These are phyloP conservation scores for Lupinus albus DNA, from an alignment of 306 rosid genomes.

Conservation along the genomic window DNA sequence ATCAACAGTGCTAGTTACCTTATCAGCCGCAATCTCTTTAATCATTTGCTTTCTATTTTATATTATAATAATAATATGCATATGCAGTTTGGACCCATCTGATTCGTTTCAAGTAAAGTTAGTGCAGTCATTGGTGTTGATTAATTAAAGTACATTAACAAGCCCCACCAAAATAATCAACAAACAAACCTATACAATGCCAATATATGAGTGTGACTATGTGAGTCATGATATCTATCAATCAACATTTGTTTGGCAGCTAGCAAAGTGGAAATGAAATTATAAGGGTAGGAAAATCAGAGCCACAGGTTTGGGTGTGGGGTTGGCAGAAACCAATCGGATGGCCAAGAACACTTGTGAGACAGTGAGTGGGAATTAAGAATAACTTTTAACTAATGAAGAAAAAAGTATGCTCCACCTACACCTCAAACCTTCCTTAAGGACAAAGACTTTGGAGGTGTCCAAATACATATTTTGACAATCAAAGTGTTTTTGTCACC, in stretches of 20 bases:
- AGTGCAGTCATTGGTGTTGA: constrained; percentile 4
- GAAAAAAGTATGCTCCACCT: no score
- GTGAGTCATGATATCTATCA: no score
- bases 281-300: constrained; percentile 37
- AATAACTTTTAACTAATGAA: no score
- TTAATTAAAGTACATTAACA: not conserved
- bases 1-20: no score
- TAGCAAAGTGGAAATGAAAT: not conserved
- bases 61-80: not conserved
- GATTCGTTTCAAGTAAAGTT: constrained; percentile 12
- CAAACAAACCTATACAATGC: no score
- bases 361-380: no score
- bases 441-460: no score
- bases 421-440: no score
- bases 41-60: constrained; percentile 32
- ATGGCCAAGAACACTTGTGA: no score
- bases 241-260: not conserved
- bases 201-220: no score
- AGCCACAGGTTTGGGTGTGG: constrained; percentile 12
- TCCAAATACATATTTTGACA: no score
- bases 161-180: not conserved
- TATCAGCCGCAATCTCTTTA: not conserved
- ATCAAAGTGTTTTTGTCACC: no score
- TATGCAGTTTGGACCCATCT: not conserved
- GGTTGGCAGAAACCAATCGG: not conserved